Percentiles rank a stretch among this genome's conserved stretches.
phyloP scores from a whole-genome alignment of 1,284 basidiomycete genomes.

The Ustilago hordei region DNA sequence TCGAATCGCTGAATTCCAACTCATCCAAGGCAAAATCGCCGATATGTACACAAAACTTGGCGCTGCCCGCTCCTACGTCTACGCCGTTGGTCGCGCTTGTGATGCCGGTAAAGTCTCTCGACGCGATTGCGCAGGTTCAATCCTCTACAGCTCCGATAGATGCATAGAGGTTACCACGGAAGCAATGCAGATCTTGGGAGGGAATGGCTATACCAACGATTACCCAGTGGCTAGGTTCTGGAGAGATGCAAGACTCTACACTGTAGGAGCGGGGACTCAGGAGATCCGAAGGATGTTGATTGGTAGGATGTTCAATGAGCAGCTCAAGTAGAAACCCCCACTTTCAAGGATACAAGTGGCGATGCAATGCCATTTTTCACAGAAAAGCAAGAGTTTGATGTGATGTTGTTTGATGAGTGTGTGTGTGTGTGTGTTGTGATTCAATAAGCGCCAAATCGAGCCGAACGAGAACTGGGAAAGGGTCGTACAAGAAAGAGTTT shows the following conservation, averaged over 20 bases:
- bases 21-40: constrained; percentile 85
- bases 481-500: neutral
- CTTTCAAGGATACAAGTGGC: neutral
- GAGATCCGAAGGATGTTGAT: constrained; percentile 65
- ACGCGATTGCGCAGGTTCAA: constrained; percentile 70
- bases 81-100: constrained; percentile 76
- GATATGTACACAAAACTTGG: constrained; percentile 97
- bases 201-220: constrained; percentile 59
- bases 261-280: constrained; percentile 64
- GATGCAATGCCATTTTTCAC: neutral
- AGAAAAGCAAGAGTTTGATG: neutral
- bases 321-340: constrained; percentile 6
- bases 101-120: constrained; percentile 70
- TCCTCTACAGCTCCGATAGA: constrained; percentile 56
- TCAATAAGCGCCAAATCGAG: neutral
- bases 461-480: neutral
- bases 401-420: neutral
- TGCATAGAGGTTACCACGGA: constrained; percentile 58
- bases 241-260: constrained; percentile 60
- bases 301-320: constrained; percentile 53
- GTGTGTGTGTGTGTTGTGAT: constrained; percentile 1
- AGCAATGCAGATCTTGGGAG: constrained; percentile 61
- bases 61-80: constrained; percentile 89
- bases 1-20: constrained; percentile 88
- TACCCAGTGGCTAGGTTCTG: constrained; percentile 55